These are phyloP conservation scores for Flammula alnicola DNA, from an alignment of 1,284 basidiomycete genomes.

Conservation along the genomic window DNA sequence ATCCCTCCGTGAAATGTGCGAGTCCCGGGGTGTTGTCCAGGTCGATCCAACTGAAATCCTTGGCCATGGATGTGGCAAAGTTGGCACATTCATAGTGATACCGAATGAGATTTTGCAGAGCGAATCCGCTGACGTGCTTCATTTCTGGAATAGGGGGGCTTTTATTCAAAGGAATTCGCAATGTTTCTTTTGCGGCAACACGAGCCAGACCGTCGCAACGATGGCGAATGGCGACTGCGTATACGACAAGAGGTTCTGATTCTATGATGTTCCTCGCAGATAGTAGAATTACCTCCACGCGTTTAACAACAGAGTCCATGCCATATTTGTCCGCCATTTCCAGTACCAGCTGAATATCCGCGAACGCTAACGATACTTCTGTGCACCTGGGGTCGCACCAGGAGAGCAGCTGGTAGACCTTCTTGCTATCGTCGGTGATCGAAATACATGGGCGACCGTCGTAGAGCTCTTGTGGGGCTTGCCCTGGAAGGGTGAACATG, in stretches of 20 bases:
- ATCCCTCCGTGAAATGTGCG: too few relatives aligned
- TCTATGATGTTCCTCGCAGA: slow-evolving; percentile 10
- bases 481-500: slow-evolving; percentile 29
- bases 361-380: slow-evolving; percentile 13
- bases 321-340: slow-evolving; percentile 27
- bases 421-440: slow-evolving; percentile 17
- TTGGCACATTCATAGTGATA: slow-evolving; percentile 16
- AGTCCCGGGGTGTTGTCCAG: too few relatives aligned
- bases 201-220: slow-evolving; percentile 16
- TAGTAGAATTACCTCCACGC: slow-evolving; percentile 20
- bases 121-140: slow-evolving; percentile 20
- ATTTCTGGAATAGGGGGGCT: slow-evolving; percentile 22
- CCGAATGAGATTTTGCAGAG: slow-evolving; percentile 25
- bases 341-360: slow-evolving; percentile 23
- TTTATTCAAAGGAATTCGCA: slow-evolving; percentile 21
- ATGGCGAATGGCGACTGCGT: slow-evolving; percentile 27
- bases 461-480: slow-evolving; percentile 21
- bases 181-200: slow-evolving; percentile 23
- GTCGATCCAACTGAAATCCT: not conserved
- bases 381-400: slow-evolving; percentile 25
- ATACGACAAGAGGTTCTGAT: slow-evolving; percentile 21
- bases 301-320: slow-evolving; percentile 16
- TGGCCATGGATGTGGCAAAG: not conserved
- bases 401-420: slow-evolving; percentile 9
- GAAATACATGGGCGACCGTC: slow-evolving; percentile 16